Percentiles rank a stretch among this genome's conserved stretches.
These are phyloP conservation scores for Nemania sp. DNA, from an alignment of 2,329 filamentous ascomycete species.

Conservation along the genomic window DNA sequence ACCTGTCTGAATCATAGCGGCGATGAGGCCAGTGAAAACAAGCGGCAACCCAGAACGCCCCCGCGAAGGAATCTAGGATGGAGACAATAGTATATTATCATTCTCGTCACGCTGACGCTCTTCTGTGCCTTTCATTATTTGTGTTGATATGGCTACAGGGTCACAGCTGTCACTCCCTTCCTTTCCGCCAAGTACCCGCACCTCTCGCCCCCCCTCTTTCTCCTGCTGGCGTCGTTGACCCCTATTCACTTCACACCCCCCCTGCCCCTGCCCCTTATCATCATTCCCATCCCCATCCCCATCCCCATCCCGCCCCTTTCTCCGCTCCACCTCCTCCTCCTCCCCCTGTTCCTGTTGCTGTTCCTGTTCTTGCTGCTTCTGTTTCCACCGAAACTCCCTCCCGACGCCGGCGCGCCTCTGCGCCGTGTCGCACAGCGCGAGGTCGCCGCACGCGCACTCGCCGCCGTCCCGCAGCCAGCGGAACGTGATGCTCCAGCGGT, in stretches of 20 bases:
- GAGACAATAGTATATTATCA: conserved; percentile 14
- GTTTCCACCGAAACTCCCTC: conserved; percentile 56
- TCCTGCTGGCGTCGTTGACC: too few species aligned
- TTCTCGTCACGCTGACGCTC: neutral
- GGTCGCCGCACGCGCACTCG: conserved; percentile 56
- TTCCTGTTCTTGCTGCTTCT: neutral
- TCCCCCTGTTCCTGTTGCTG: neutral
- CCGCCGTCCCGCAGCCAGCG: conserved; percentile 54
- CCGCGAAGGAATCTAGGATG: conserved; percentile 1
- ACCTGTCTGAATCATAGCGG: neutral
- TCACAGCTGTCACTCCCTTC: neutral
- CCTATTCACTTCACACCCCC: too few species aligned
- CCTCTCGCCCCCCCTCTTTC: too few species aligned
- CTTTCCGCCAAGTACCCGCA: too few species aligned
- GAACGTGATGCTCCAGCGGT: conserved; percentile 61
- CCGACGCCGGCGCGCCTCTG: conserved; percentile 51
- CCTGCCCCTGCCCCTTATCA: too few species aligned
- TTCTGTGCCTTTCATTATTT: neutral
- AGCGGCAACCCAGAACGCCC: neutral
- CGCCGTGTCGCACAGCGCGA: conserved; percentile 56
- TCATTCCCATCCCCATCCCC: too few species aligned
- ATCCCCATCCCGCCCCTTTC: too few species aligned
- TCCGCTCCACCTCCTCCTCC: neutral
- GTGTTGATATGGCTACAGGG: too few species aligned
- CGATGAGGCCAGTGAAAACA: neutral